Conservation (phyloP, 176 grass and related monocot species). For the Paspalum notatum region DNA sequence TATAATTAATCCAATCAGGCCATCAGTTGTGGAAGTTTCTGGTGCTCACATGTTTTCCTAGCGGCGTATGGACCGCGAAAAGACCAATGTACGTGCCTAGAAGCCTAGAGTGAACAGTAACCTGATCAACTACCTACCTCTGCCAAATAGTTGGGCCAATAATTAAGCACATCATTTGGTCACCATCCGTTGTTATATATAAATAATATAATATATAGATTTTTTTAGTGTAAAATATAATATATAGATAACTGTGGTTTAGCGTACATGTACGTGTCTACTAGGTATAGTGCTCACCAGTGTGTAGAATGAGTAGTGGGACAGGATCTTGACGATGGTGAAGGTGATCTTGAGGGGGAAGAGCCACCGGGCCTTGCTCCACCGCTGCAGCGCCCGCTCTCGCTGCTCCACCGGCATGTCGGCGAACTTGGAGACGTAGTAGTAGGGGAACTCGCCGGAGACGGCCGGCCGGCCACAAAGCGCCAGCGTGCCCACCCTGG, state of each 20-base stretch:
- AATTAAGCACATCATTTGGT: too few species aligned
- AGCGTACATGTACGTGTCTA: not conserved
- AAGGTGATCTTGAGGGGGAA: conserved; percentile 60
- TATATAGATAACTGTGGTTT: not conserved
- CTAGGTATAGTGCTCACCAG: conserved; percentile 24
- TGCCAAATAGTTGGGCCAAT: too few species aligned
- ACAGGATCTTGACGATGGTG: conserved; percentile 43
- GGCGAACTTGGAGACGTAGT: conserved; percentile 64
- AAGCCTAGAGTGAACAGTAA: too few species aligned
- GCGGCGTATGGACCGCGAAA: too few species aligned
- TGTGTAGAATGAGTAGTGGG: conserved; percentile 55
- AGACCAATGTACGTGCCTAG: too few species aligned
- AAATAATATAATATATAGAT: too few species aligned
- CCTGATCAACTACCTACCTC: too few species aligned
- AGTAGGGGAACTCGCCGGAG: conserved; percentile 28
- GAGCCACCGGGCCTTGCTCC: conserved; percentile 53
- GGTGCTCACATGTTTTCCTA: too few species aligned
- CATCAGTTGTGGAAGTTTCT: too few species aligned
- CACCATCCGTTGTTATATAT: too few species aligned
- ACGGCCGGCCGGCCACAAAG: conserved; percentile 53
- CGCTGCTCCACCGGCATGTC: conserved; percentile 64
- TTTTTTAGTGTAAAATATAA: too few species aligned
- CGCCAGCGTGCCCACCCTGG: conserved; percentile 57
- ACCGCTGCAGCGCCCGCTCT: conserved; percentile 53
- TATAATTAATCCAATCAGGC: too few species aligned